Base-by-base conservation (phyloP, 2,329 filamentous ascomycete genomes). In the Phaeosphaeria sp. region DNA sequence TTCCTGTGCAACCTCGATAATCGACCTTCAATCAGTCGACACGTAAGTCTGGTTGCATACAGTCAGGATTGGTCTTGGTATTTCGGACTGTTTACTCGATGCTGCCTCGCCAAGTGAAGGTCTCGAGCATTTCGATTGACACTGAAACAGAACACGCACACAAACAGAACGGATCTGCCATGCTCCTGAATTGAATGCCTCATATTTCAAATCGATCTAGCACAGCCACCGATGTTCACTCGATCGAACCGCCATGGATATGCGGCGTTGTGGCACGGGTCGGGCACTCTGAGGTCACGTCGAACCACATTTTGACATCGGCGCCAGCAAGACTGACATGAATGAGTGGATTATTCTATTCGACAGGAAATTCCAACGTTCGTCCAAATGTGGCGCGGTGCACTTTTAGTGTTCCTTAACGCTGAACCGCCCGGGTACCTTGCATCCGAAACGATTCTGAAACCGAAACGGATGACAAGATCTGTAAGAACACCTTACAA, bases 401-500 rank as follows among this genome's bases (percentile, higher is more conserved):
- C 27, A 54, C 43, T 21, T 25, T 50, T 44, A 42, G 18, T 47
- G 51, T 46, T 52, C 25, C 47, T 25, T 17, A 33, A 27, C 17
- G 36, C 20, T 48, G 48, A 64, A 55, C 56, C 66, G 59, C 59
- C 56, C 64, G 66, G 65, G 49, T 58, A 39, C 39, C 48, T 44
- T 22, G 36, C 55, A 58, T 52, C 66, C 65, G 67, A 68, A 64
- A 64, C 62, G 47, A 43, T 11, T 13, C 55, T 70, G 67, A 70
- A 68, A 68, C 67, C 56, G 62, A 63, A 63, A 62, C 59, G 46
- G 63, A 50, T 57, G 63, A 66, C 67, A 67, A 62, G 63, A 50
- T 53, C 55, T 46, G 57, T 54, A 56, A 52, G 55, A 11, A 58
- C 51, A 56, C 13, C 46, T 21, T 20, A 33, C 23, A 18, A 51